phyloP scores from a whole-genome alignment of 306 rosid species.

The Cucurbita argyrosperma region DNA sequence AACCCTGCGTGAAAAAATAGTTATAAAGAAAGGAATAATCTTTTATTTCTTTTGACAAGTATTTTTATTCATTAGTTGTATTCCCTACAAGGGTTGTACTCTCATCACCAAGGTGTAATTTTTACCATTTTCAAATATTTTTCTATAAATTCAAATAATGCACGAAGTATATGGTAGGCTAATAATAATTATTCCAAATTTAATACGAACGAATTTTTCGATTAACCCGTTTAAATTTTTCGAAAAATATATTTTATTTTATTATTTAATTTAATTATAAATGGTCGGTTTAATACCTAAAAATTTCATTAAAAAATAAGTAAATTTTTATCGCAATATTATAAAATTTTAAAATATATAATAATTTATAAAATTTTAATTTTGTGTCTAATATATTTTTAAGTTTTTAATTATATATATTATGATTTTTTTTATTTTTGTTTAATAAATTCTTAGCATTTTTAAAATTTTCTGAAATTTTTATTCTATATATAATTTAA shows the following conservation, averaged over 20 bases:
- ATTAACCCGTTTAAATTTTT: not conserved
- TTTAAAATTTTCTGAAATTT: too few species aligned
- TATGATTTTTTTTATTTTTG: too few species aligned
- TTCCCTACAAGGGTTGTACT: not conserved
- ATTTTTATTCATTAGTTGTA: not conserved
- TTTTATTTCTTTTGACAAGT: not conserved
- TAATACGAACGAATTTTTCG: not conserved
- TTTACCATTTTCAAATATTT: not conserved
- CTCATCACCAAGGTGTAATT: not conserved
- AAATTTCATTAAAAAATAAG: too few species aligned
- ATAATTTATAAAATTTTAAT: too few species aligned
- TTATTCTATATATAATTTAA: too few species aligned
- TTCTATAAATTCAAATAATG: not conserved
- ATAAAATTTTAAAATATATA: too few species aligned
- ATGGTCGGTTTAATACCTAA: not conserved
- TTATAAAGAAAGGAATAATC: not conserved
- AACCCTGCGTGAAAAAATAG: not conserved
- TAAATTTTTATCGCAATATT: too few species aligned
- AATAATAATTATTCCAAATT: not conserved
- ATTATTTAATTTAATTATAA: not conserved
- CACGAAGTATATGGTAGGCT: not conserved
- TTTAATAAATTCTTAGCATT: too few species aligned
- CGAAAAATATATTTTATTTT: not conserved
- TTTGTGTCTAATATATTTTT: too few species aligned
- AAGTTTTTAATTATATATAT: too few species aligned